Conservation (phyloP, 768 basidiomycete species). For the Boletus insuetus region DNA sequence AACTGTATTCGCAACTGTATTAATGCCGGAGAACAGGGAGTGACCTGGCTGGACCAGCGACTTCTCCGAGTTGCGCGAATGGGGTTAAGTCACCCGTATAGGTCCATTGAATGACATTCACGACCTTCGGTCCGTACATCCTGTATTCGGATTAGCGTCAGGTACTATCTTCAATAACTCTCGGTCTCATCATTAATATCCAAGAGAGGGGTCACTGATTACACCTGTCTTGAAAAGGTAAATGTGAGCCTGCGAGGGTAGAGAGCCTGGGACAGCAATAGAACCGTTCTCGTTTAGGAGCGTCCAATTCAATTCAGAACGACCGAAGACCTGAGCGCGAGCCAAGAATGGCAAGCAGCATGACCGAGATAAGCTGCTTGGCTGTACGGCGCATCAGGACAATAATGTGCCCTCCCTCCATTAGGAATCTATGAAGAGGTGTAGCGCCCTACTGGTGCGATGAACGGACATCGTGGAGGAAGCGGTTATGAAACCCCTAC, state of each 20-base stretch:
- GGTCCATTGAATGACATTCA: slow-evolving; percentile 52
- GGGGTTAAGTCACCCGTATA: slow-evolving; percentile 54
- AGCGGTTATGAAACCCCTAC: slow-evolving; percentile 3
- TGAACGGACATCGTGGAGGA: background rate
- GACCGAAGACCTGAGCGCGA: slow-evolving; percentile 35
- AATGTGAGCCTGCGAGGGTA: slow-evolving; percentile 54
- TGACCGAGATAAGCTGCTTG: background rate
- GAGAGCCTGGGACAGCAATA: slow-evolving; percentile 48
- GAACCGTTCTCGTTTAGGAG: slow-evolving; percentile 52
- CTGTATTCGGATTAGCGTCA: slow-evolving; percentile 23
- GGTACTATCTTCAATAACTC: background rate
- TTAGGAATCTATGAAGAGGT: background rate
- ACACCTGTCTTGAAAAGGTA: slow-evolving; percentile 51
- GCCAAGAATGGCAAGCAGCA: slow-evolving; percentile 12
- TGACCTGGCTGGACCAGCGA: slow-evolving; percentile 27
- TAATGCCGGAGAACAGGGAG: slow-evolving; percentile 57
- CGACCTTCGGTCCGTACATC: slow-evolving; percentile 54
- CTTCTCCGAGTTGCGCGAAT: slow-evolving; percentile 30
- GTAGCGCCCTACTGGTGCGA: background rate
- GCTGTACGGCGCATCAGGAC: slow-evolving; percentile 2
- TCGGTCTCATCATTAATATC: slow-evolving; percentile 48
- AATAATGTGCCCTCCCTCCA: background rate
- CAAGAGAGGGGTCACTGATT: slow-evolving; percentile 50
- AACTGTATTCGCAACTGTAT: slow-evolving; percentile 56
- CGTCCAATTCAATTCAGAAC: slow-evolving; percentile 50